A percentile compares a stretch with the other conserved stretches of the same genome.
These are phyloP conservation scores for Haematococcus lacustris DNA, from an alignment of 139 green algal species.

Conservation along the genomic window DNA sequence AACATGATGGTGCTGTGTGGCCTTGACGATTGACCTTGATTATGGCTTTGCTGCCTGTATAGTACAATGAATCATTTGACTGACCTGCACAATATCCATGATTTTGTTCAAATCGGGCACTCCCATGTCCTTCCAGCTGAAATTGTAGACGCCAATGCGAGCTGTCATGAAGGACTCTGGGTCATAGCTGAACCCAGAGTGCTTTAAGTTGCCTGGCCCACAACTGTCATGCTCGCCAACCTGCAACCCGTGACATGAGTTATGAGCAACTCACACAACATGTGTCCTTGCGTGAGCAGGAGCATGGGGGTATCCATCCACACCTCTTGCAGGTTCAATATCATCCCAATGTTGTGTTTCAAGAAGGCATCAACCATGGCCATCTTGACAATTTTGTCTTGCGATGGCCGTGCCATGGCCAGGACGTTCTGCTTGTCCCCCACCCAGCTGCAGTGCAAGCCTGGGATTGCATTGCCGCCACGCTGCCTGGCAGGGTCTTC, in stretches of 20 bases:
- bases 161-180: constrained; percentile 57
- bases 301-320: too few species aligned
- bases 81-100: constrained; percentile 71
- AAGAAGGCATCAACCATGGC: constrained; percentile 39
- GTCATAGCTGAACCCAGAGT: constrained; percentile 58
- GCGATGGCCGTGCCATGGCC: constrained; percentile 61
- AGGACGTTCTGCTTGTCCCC: constrained; percentile 32
- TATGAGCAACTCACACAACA: too few species aligned
- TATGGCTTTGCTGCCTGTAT: too few species aligned
- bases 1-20: too few species aligned
- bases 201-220: constrained; percentile 48
- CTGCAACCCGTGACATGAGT: constrained; percentile 8
- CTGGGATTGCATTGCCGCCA: constrained; percentile 34
- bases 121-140: constrained; percentile 66
- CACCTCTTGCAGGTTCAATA: constrained; percentile 68
- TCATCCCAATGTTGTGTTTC: constrained; percentile 42
- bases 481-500: constrained; percentile 45
- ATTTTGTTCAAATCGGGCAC: constrained; percentile 53
- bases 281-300: too few species aligned
- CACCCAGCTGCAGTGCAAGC: constrained; percentile 65
- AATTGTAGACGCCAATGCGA: constrained; percentile 50
- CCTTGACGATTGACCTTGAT: too few species aligned
- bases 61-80: too few species aligned
- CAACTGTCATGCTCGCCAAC: constrained; percentile 63
- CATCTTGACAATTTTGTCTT: constrained; percentile 35